These are phyloP conservation scores for Fusarium sp. DNA, from an alignment of 2,329 filamentous ascomycete genomes.

Conservation along the genomic window DNA sequence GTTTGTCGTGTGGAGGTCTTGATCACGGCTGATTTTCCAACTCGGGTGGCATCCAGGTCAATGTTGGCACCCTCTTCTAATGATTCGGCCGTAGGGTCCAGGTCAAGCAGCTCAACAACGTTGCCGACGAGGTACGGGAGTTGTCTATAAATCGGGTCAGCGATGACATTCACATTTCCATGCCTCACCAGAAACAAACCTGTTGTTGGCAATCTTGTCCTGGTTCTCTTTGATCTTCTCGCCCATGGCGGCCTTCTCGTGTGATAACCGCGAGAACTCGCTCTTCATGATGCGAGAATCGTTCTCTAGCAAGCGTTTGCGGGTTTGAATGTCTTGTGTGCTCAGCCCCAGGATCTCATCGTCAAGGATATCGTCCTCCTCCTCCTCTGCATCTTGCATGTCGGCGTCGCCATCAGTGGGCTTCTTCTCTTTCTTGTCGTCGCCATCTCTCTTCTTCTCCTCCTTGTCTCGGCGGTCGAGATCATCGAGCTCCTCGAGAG, in stretches of 20 bases:
- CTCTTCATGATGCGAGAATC: conserved; percentile 99
- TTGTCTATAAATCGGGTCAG: conserved; percentile 68
- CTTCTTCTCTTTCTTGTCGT: conserved; percentile 50
- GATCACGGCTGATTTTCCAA: conserved; percentile 98
- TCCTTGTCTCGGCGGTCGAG: conserved; percentile 83
- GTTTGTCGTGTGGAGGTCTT: conserved; percentile 99
- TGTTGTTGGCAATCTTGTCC: conserved; percentile 99
- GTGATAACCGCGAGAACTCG: conserved; percentile 91
- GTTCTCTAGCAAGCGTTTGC: conserved; percentile 93
- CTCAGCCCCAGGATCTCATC: conserved; percentile 92
- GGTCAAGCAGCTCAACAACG: conserved; percentile 94
- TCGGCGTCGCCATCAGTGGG: conserved; percentile 80
- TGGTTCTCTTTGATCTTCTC: conserved; percentile 99
- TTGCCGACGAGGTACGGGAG: conserved; percentile 98
- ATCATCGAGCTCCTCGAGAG: conserved; percentile 90
- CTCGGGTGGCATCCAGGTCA: conserved; percentile 93
- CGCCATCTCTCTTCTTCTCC: conserved; percentile 62
- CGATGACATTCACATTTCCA: neutral
- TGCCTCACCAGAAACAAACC: conserved; percentile 62
- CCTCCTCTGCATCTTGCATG: conserved; percentile 84
- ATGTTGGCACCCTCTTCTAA: conserved; percentile 99
- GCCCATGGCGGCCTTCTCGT: conserved; percentile 95
- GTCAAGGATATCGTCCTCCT: conserved; percentile 85
- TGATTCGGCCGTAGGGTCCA: conserved; percentile 95
- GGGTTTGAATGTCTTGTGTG: conserved; percentile 93